These are phyloP conservation scores for Scheffersomyces cryptocercus DNA, from an alignment of 1,139 yeast species.

Conservation along the genomic window DNA sequence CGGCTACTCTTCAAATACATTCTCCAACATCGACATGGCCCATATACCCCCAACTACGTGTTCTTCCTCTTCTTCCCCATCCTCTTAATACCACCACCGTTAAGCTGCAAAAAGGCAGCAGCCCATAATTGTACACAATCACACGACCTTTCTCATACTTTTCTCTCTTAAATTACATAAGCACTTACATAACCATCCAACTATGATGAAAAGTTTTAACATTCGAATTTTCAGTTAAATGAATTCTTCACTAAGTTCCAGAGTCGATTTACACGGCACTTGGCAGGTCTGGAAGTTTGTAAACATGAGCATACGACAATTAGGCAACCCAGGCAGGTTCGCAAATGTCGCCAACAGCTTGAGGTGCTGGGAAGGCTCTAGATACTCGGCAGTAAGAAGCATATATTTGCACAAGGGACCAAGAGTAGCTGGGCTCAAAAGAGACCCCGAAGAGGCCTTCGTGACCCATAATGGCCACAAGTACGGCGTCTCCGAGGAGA, in stretches of 20 bases:
- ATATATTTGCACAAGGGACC: slow-evolving; percentile 53
- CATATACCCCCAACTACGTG: no score
- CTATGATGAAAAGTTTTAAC: slow-evolving; percentile 2
- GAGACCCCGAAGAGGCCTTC: slow-evolving; percentile 68
- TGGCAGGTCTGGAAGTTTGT: no score
- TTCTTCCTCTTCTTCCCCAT: no score
- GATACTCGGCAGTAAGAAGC: slow-evolving; percentile 13
- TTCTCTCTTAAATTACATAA: slow-evolving; percentile 1
- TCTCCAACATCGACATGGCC: no score
- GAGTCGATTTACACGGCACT: no score
- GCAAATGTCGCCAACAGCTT: no score
- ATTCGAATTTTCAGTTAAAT: not conserved
- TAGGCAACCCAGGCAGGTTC: not conserved
- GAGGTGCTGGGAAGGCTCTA: no score
- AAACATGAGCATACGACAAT: slow-evolving; percentile 4
- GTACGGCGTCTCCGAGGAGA: slow-evolving; percentile 56
- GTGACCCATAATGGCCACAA: slow-evolving; percentile 58
- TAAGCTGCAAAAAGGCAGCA: no score
- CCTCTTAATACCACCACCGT: no score
- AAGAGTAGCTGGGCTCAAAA: slow-evolving; percentile 71
- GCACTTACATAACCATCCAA: slow-evolving; percentile 2
- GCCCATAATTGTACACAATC: not conserved
- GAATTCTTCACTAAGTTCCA: no score
- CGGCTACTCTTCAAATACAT: no score
- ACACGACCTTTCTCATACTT: not conserved